Base-by-base conservation (phyloP, 2,329 filamentous ascomycete genomes). In the Microdochium bolleyi region DNA sequence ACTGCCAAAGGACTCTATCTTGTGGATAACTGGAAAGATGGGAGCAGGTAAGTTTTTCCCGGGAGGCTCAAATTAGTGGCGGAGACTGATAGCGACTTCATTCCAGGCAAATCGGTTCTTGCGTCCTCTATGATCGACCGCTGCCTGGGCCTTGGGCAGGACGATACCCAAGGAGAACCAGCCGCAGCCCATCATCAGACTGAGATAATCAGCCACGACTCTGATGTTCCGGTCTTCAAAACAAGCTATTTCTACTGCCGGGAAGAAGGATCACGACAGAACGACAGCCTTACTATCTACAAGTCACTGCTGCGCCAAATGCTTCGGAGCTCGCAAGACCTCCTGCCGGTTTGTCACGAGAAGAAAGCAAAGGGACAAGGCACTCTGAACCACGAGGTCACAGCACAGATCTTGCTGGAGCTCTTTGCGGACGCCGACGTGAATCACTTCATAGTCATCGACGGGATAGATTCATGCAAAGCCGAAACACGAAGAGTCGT, bases 161-260 rank as follows among this genome's bases (percentile, higher is more conserved):
- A 7, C 41, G 22, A 21, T 11, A 13, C 14, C 13, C n/a, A 3
- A 3, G 41, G 3, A 22, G 41, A 46, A 5, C 21, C 9, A 16
- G 13, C 21, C 41, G 9, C 7, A 8, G 7, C 3, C 21, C 9
- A 10, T 11, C 13, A 5, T 16, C 41, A 16, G 22, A 19, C 41
- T 7, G 7, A 22, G 3, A 21, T 22, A 3, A 38, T 14, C 34
- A 38, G 34, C 41, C 5, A 30, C 27, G 5, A 30, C 27, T 5
- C 11, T 21, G 49, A 54, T 22, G 51, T 52, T 14, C 21, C 37
- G 14, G 38, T 50, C 24, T 56, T 59, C 8, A 61, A 62, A 37
- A 65, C 66, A 2, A 61, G 62, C 41, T 75, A 66, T 54, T 74
- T 73, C 56, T 75, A 74, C 57, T 75, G 67, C 57, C 67, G 63